Conservation (phyloP, 345 rosid species). For the Eucalyptus pumila region DNA sequence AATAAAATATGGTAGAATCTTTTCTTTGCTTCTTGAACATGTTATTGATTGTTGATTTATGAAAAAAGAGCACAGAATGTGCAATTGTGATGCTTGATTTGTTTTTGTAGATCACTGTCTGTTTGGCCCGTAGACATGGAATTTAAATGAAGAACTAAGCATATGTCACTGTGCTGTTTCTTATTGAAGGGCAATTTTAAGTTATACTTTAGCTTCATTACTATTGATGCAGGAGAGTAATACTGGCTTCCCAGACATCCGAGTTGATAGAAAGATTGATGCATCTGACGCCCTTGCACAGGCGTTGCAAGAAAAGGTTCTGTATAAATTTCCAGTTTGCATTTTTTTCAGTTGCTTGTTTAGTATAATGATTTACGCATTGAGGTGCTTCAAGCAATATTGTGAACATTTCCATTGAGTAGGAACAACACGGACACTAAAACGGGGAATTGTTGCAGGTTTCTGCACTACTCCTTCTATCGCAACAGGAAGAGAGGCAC, state of each 20-base stretch:
- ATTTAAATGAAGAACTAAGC: neutral
- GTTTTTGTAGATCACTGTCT: neutral
- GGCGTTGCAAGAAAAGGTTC: conserved; percentile 88
- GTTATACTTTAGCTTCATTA: neutral
- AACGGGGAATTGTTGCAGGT: conserved; percentile 36
- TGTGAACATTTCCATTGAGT: neutral
- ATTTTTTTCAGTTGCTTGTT: neutral
- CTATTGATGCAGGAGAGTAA: conserved; percentile 27
- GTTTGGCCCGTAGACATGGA: neutral
- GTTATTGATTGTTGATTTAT: neutral
- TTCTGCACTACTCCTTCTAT: conserved; percentile 65
- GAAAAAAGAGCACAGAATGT: neutral
- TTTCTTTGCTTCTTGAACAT: neutral
- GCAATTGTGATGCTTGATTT: neutral
- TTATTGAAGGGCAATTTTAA: neutral
- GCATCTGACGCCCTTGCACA: conserved; percentile 51
- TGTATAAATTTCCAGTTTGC: neutral
- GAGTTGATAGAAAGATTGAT: conserved; percentile 17
- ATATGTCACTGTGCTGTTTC: neutral
- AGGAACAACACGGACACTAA: neutral
- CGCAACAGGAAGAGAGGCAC: conserved; percentile 96
- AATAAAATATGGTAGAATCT: neutral
- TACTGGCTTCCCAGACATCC: neutral
- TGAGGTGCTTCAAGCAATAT: neutral
- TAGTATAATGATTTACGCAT: neutral